These are phyloP conservation scores for Glarea lozoyensis DNA, from an alignment of 495 filamentous ascomycete species.

Conservation along the genomic window DNA sequence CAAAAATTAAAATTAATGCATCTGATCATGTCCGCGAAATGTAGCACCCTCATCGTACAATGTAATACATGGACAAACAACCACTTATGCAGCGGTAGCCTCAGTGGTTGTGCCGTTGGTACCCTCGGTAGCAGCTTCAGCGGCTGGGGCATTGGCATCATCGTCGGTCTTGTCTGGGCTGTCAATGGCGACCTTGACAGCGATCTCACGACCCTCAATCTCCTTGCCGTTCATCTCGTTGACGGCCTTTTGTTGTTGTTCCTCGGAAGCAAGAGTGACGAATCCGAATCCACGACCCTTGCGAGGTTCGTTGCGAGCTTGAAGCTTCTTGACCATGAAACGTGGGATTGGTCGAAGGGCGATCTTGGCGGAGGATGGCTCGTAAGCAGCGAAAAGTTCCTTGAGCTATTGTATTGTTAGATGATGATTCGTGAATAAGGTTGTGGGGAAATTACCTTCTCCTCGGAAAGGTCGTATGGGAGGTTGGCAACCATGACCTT, in stretches of 20 bases:
- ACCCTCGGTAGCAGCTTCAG: constrained; percentile 33
- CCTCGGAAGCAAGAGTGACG: constrained; percentile 90
- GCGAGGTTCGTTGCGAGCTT: constrained; percentile 92
- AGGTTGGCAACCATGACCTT: constrained; percentile 99
- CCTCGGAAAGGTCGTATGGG: constrained; percentile 94
- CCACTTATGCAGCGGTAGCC: constrained; percentile 27
- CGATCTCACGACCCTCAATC: constrained; percentile 96
- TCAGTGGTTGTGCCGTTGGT: constrained; percentile 34
- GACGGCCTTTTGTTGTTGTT: constrained; percentile 93
- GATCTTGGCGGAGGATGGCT: constrained; percentile 91
- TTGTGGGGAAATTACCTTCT: constrained; percentile 57
- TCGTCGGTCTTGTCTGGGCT: constrained; percentile 98
- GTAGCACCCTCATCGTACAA: constrained; percentile 19
- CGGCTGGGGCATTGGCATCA: constrained; percentile 42
- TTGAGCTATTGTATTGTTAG: constrained; percentile 66
- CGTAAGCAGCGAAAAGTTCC: constrained; percentile 86
- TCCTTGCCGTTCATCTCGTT: constrained; percentile 98
- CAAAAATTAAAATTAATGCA: constrained; percentile 16
- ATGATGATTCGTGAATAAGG: constrained; percentile 1
- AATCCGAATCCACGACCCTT: constrained; percentile 99
- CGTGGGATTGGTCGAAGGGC: constrained; percentile 95
- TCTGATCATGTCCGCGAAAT: constrained; percentile 11
- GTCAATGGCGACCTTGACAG: constrained; percentile 99
- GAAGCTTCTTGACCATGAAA: constrained; percentile 99
- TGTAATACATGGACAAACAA: constrained; percentile 17